Evolutionary conservation across 352 stramenopile genomes (phyloP), one percentile per base, ranked within the genome.

Genomic region (Phytopythium vexans): DNA sequence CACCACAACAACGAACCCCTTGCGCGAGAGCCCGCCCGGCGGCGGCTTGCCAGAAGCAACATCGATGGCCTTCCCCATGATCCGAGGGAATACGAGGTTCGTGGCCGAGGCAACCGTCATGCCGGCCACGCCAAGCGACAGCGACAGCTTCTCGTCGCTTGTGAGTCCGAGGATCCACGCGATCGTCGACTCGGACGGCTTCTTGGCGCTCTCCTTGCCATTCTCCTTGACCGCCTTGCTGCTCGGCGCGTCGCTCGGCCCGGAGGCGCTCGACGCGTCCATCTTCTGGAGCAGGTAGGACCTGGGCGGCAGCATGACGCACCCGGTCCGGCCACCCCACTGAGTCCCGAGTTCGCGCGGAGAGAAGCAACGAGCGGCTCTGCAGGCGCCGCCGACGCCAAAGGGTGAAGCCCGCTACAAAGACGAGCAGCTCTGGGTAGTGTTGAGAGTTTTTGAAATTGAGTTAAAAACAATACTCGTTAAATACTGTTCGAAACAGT

Each of bases 1-100:
- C 41, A 94, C 88, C 27, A 90, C 77, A 10, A 87, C 71, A 39
- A 97, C 72, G 52, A 96, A 97, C 32, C 84, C 82, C 47, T 93
- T 94, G 52, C 77, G 77, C 34, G 86, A 94, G 44, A 93, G 65
- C 1, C 73, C 79, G 6, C 65, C 74, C 3, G 85, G 85, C 47
- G 73, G 78, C n/a, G 80, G 77, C 44, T 88, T 89, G 40, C 83
- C 81, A 6, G 78, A 80, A 14, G 83, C 80, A 9, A 94, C 78
- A 52, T 95, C 85, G 33, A 94, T 85, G 8, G 88, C 88, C 46
- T 93, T 95, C 40, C 88, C 89, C 72, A 97, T 93, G 50, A 96
- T 82, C 15, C 83, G 81, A 10, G 89, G 89, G 60, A 96, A 95
- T 21, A 94, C 63, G 27, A 97, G 67, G 59, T 97, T 97, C 60